Base-by-base conservation (phyloP, 345 rosid species). In the Anacardium occidentale region DNA sequence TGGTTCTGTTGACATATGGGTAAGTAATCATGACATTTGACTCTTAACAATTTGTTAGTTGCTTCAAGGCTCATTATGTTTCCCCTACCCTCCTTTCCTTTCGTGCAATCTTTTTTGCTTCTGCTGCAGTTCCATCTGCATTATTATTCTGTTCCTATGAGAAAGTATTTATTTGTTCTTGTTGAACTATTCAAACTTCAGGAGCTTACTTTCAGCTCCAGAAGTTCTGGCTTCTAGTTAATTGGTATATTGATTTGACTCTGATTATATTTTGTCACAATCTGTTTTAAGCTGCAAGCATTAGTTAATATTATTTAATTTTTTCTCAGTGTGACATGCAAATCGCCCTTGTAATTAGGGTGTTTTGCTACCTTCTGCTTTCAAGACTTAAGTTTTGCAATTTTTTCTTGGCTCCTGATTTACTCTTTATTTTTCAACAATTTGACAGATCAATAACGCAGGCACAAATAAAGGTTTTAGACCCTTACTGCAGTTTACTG, bases 391-490 rank as follows among this genome's bases (percentile, higher is more conserved):
- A 59, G 18, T 12, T 14, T 62, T 7, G 48, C 42, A 62, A 34
- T 15, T 18, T 57, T 42, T 69, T 45, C 0, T 18, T 42, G 17
- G 52, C 42, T 34, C 64, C 26, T 56, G 58, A 70, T n/a, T 24
- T 73, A 13, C 2, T 25, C 68, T 54, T 76, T 21, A 62, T 24
- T 14, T 71, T 64, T 72, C n/a, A 6, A 32, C 59, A 52, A n/a
- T 61, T 63, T 26, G 68, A 42, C 87, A 94, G 95, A 92, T 94
- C 80, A 94, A 94, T 74, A 94, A 90, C 70, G 97, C 97, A 45
- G 98, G 97, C 78, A 88, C 92, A 20, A 94, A 90, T 74, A 94
- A 94, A 84, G 98, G 98, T 13, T 94, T 94, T 60, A 88, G 94
- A 78, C 98, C 97, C 0, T 45, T 92, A 82, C 84, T 92, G 52